These are phyloP conservation scores for Flaveria robusta DNA, from an alignment of 129 eudicot genomes.

Conservation along the genomic window DNA sequence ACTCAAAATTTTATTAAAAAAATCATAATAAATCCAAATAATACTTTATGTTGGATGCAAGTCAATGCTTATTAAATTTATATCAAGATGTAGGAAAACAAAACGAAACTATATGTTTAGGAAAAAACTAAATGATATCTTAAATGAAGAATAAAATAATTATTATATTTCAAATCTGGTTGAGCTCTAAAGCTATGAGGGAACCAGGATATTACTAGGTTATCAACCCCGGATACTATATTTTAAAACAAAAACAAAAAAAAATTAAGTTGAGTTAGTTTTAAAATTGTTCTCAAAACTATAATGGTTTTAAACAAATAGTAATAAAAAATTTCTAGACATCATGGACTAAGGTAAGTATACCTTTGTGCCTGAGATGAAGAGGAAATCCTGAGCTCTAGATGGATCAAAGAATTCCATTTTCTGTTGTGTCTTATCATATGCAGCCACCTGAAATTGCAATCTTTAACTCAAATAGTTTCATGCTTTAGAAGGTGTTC, in stretches of 20 bases:
- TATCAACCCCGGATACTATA: no score
- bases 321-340: no score
- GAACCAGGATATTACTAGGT: no score
- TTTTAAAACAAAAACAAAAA: not conserved
- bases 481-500: not conserved
- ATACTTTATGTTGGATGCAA: not conserved
- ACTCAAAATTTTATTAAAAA: no score
- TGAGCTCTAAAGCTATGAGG: no score
- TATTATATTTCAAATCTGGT: no score
- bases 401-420: slow-evolving; percentile 97
- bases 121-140: not conserved
- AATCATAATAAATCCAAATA: not conserved
- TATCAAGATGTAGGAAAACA: not conserved
- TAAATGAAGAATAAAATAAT: not conserved
- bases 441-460: slow-evolving; percentile 81
- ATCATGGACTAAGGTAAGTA: no score
- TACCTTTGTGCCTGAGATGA: slow-evolving; percentile 99
- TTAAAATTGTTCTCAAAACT: not conserved
- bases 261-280: not conserved
- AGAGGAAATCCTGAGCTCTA: slow-evolving; percentile 83
- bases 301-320: no score
- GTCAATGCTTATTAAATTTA: not conserved
- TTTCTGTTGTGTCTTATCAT: slow-evolving; percentile 74
- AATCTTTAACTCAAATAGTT: slow-evolving; percentile 11
- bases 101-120: not conserved